Evolutionary conservation across 768 basidiomycete genomes (phyloP), one percentile per base, ranked within the genome.

Genomic region (Podaxis sp.): DNA sequence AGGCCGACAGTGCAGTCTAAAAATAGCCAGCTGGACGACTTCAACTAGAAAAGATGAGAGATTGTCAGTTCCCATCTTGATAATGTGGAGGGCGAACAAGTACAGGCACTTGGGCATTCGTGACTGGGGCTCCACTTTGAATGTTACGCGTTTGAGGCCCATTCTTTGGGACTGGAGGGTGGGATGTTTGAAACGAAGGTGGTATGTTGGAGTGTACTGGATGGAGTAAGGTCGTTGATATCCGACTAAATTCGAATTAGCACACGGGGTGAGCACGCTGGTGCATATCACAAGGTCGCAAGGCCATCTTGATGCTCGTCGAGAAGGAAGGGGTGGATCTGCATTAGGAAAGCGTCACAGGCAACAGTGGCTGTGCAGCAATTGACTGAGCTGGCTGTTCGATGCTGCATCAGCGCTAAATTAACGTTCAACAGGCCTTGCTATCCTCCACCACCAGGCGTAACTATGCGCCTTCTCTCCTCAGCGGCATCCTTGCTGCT

Each of bases 401-500:
- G n/a, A 16, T 40, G 50, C 25, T 14, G 23, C 21, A 18, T n/a
- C n/a, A 14, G 38, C 48, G 61, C 23, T 46, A 21, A 36, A n/a
- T 51, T 44, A 50, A 21, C 50, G 21, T 21, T 21, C 21, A 21
- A 1, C 21, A n/a, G 18, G 40, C 35, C 59, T 44, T 64, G 66
- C 57, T 75, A 75, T 76, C 70, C 66, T 50, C 63, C 73, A 52
- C 64, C 67, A 52, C 69, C 63, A 59, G 74, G 64, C 65, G 9
- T 75, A 40, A 59, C 67, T 54, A 66, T 78, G 35, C 68, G 78
- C 23, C 70, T 70, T 59, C 68, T 67, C 35, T 67, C 66, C 35
- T 59, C 71, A 32, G 64, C 68, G 47, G 62, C 69, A 63, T 38
- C 50, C 42, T 27, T 59, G 9, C 50, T 58, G n/a, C 62, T 61